A percentile compares a stretch with the other conserved stretches of the same genome.
phyloP scores from a whole-genome alignment of 257 asterid species.

The Solanum piurae region DNA sequence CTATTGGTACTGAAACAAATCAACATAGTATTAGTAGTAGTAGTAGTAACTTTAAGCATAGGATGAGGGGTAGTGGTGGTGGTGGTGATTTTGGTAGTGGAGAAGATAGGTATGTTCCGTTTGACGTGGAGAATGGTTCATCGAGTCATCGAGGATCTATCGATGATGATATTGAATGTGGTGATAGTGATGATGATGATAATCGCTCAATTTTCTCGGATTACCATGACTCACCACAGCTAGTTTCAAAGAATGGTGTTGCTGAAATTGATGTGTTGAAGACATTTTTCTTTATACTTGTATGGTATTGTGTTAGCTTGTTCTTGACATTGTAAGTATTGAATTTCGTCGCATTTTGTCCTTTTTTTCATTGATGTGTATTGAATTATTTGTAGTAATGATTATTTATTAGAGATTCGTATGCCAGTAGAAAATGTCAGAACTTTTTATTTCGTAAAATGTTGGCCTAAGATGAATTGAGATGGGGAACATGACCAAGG shows the following conservation, averaged over 20 bases:
- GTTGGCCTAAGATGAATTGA: background rate
- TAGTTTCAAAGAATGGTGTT: slow-evolving; percentile 20
- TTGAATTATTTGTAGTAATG: background rate
- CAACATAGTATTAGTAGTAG: slow-evolving; percentile 3
- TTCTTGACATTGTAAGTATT: slow-evolving; percentile 76
- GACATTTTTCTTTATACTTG: slow-evolving; percentile 70
- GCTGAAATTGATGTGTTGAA: slow-evolving; percentile 58
- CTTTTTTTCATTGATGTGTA: background rate
- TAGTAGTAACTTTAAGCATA: slow-evolving; percentile 5
- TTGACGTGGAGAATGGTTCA: slow-evolving; percentile 49
- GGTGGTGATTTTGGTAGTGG: slow-evolving; percentile 14
- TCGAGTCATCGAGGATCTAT: slow-evolving; percentile 9
- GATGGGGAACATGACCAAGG: background rate
- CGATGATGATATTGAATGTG: background rate
- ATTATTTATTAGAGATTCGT: background rate
- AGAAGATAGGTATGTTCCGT: slow-evolving; percentile 44
- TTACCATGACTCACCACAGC: slow-evolving; percentile 6
- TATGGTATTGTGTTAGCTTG: slow-evolving; percentile 94
- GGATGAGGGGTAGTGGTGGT: slow-evolving; percentile 34
- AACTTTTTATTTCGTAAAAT: background rate
- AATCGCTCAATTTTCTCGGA: background rate
- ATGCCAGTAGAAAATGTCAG: background rate
- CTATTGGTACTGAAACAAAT: slow-evolving; percentile 20
- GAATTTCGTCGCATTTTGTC: background rate
- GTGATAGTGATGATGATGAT: background rate